These are phyloP conservation scores for Cystobasidium sp. DNA, from an alignment of 1,284 basidiomycete species.

Conservation along the genomic window DNA sequence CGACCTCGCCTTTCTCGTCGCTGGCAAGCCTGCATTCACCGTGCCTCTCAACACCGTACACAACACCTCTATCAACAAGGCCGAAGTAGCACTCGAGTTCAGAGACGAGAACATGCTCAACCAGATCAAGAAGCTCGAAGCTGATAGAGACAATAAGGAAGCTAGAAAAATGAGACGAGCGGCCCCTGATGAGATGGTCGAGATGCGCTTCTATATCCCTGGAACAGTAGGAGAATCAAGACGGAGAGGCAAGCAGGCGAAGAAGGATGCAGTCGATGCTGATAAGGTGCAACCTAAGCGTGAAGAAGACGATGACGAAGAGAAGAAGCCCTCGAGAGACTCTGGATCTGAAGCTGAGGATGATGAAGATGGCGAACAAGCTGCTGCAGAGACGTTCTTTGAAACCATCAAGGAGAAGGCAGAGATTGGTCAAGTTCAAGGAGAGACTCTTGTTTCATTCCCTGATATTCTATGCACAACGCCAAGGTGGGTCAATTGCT, in stretches of 20 bases:
- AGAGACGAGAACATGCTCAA: conserved; percentile 58
- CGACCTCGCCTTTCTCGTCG: conserved; percentile 87
- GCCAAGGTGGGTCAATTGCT: conserved; percentile 63
- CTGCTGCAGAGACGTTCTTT: conserved; percentile 94
- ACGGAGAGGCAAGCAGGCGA: conserved; percentile 50
- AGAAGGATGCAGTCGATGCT: conserved; percentile 42
- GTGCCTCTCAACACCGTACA: conserved; percentile 84
- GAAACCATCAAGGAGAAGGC: conserved; percentile 96
- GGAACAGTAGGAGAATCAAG: conserved; percentile 62
- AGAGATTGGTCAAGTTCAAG: conserved; percentile 88
- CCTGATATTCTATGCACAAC: conserved; percentile 96
- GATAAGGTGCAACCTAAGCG: conserved; percentile 59
- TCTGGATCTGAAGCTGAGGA: conserved; percentile 56
- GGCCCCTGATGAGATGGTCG: conserved; percentile 79
- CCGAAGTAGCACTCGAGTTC: conserved; percentile 97
- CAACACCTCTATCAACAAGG: conserved; percentile 97
- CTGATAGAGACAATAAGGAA: conserved; percentile 40
- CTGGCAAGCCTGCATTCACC: conserved; percentile 89
- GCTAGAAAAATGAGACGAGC: conserved; percentile 55
- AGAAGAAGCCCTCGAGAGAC: conserved; percentile 53
- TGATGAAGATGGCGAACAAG: conserved; percentile 65
- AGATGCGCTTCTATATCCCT: conserved; percentile 95
- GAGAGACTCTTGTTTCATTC: conserved; percentile 92
- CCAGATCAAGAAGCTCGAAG: conserved; percentile 54
- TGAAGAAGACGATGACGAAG: conserved; percentile 64